A percentile compares a stretch with the other conserved stretches of the same genome.
These are phyloP conservation scores for Petunia hybrid DNA, from an alignment of 305 asterid genomes.

Conservation along the genomic window DNA sequence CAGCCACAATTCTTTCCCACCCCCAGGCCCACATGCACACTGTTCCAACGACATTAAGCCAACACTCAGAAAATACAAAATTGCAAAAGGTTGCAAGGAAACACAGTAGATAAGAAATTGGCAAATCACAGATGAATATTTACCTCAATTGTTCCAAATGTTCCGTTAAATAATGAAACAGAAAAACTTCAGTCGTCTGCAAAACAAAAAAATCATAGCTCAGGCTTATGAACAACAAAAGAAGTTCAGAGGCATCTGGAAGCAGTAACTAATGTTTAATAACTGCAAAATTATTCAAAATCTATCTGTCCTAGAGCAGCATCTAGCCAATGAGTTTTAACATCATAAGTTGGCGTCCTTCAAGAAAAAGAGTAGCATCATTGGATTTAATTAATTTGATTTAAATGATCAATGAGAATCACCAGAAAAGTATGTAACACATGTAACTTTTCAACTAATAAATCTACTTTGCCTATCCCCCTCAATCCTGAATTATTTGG, in stretches of 20 bases:
- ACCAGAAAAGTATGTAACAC: background rate
- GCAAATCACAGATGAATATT: background rate
- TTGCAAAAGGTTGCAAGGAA: background rate
- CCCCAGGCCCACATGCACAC: no score
- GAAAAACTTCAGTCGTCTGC: conserved; percentile 1
- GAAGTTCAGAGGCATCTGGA: background rate
- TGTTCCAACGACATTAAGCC: background rate
- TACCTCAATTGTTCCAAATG: conserved; percentile 21
- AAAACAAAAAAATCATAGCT: background rate
- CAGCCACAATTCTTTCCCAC: background rate
- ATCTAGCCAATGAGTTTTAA: background rate
- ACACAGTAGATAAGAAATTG: background rate
- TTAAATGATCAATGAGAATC: background rate
- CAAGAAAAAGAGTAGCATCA: conserved; percentile 14
- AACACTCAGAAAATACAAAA: background rate
- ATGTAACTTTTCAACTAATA: background rate
- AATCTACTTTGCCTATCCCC: background rate
- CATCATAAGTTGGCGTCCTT: background rate
- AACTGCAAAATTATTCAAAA: background rate
- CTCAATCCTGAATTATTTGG: background rate
- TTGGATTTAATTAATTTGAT: background rate
- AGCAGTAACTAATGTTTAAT: conserved; percentile 16
- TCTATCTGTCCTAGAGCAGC: background rate
- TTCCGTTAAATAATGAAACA: background rate
- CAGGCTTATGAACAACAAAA: background rate